A percentile compares a stretch with the other conserved stretches of the same genome.
Evolutionary conservation across 345 rosid genomes (phyloP).

Genomic region (Linum usitatissimum): DNA sequence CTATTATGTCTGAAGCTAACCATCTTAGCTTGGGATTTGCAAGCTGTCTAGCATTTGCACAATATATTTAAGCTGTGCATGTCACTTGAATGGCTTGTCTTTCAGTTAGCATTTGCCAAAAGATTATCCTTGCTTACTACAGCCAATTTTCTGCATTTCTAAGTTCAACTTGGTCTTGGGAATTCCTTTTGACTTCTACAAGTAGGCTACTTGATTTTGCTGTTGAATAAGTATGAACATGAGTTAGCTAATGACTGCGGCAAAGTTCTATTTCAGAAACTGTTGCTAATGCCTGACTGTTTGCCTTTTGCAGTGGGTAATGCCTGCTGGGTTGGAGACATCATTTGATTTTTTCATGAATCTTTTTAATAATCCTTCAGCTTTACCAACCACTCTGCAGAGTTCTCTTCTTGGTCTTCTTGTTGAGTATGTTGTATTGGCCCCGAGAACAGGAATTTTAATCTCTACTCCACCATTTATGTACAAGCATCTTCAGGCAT

Average conservation of each 20-base stretch:
- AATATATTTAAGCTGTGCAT: not conserved
- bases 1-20: not conserved
- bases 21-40: not conserved
- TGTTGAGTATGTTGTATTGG: conserved; percentile 44
- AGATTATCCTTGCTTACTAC: not conserved
- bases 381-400: conserved; percentile 44
- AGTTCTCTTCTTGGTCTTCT: conserved; percentile 54
- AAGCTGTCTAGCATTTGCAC: not conserved
- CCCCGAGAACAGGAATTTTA: conserved; percentile 34
- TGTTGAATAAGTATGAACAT: not conserved
- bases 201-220: not conserved
- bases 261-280: not conserved
- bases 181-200: not conserved
- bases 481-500: conserved; percentile 64
- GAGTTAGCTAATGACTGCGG: not conserved
- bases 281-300: not conserved
- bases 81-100: not conserved
- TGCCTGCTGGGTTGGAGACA: conserved; percentile 66
- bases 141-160: not conserved
- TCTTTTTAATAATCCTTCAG: conserved; percentile 41
- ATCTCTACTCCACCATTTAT: conserved; percentile 46
- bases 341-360: conserved; percentile 70
- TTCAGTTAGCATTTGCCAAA: not conserved
- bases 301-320: conserved; percentile 43
- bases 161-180: not conserved